phyloP scores from a whole-genome alignment of 1,139 yeast genomes.

The Yamadazyma trypodendri region DNA sequence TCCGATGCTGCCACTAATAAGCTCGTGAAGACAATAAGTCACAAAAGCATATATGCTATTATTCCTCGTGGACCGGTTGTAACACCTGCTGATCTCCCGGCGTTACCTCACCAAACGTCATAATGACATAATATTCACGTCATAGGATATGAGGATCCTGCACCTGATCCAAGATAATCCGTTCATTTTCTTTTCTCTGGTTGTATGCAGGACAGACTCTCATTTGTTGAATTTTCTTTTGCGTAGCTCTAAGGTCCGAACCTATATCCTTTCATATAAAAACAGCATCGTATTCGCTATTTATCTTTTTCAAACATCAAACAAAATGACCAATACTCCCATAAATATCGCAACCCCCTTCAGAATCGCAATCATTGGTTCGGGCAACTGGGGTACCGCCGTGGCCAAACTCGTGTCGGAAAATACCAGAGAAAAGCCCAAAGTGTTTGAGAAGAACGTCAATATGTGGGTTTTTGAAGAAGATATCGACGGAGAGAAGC shows the following conservation, averaged over 20 bases:
- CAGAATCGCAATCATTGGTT: slow-evolving; percentile 65
- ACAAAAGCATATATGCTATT: too few relatives aligned
- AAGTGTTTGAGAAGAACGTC: slow-evolving; percentile 65
- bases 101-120: slow-evolving; percentile 1
- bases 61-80: too few relatives aligned
- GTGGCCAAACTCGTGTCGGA: slow-evolving; percentile 93
- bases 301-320: not conserved
- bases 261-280: not conserved
- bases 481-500: slow-evolving; percentile 61
- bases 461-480: slow-evolving; percentile 97
- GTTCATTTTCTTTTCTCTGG: not conserved
- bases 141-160: not conserved
- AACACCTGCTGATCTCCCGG: too few relatives aligned
- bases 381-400: slow-evolving; percentile 94
- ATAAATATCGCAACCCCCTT: slow-evolving; percentile 41
- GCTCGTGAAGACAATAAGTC: too few relatives aligned
- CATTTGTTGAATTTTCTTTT: slow-evolving; percentile 1
- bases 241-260: not conserved
- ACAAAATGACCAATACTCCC: slow-evolving; percentile 35
- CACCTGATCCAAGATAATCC: not conserved
- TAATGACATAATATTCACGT: slow-evolving; percentile 3
- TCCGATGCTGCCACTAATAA: too few relatives aligned
- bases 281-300: not conserved
- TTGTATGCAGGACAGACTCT: not conserved
- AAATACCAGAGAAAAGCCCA: slow-evolving; percentile 67